phyloP scores from a whole-genome alignment of 495 filamentous ascomycete species.

The Aspergillus leporis region DNA sequence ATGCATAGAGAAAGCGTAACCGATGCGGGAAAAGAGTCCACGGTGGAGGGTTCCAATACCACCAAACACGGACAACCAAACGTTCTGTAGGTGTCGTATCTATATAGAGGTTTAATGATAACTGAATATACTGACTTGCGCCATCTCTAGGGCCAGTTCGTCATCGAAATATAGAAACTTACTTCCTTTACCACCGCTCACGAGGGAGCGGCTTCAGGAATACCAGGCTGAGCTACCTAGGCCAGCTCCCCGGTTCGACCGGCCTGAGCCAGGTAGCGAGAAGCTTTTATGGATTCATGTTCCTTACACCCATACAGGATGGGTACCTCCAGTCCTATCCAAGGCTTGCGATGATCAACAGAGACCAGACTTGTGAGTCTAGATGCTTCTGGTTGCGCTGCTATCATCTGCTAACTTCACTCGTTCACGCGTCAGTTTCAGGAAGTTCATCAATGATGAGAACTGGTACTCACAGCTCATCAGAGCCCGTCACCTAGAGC shows the following conservation, averaged over 20 bases:
- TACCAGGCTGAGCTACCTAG: conserved; percentile 30
- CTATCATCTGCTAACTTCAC: background rate
- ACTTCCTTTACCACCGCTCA: conserved; percentile 28
- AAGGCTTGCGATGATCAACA: conserved; percentile 28
- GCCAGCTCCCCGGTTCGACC: conserved; percentile 36
- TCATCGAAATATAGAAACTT: conserved; percentile 25
- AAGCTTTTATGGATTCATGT: conserved; percentile 68
- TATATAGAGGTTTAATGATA: background rate
- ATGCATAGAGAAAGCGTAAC: background rate
- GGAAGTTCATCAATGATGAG: conserved; percentile 48
- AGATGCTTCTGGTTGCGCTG: background rate
- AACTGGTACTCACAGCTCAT: conserved; percentile 49
- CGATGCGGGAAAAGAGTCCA: conserved; percentile 4
- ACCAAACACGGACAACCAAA: conserved; percentile 13
- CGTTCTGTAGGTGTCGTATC: conserved; percentile 12
- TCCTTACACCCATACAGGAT: conserved; percentile 64
- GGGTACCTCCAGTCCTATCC: conserved; percentile 51
- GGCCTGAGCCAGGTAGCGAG: conserved; percentile 41
- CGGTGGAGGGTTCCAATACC: background rate
- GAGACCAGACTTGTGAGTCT: conserved; percentile 29
- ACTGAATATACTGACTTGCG: background rate
- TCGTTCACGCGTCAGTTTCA: conserved; percentile 36
- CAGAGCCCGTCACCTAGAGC: conserved; percentile 46
- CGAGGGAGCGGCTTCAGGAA: conserved; percentile 30
- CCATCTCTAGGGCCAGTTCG: conserved; percentile 1